Evolutionary conservation across 1,284 basidiomycete genomes (phyloP), one percentile per base, ranked within the genome.

Genomic region (Ceratobasidium sp.): DNA sequence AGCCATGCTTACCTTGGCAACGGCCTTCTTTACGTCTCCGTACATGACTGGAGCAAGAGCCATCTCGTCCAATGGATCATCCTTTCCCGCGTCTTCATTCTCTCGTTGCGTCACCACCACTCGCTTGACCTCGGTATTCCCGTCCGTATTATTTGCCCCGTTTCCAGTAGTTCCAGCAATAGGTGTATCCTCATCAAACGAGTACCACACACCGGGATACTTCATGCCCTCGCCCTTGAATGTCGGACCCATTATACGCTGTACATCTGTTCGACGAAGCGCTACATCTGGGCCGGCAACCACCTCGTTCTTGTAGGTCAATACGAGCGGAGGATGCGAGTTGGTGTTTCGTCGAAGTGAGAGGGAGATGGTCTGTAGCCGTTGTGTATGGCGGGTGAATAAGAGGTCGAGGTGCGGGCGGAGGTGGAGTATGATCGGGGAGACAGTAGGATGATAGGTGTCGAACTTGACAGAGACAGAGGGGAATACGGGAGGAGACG

Each of bases 401-500:
- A 93, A 83, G 21, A 94, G 85, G 78, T 92, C 90, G 55, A 95
- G 82, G 76, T 93, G 88, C 0, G 91, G 91, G 34, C 89, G 88
- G 30, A 94, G 81, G 76, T 93, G 91, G 0, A 96, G 82, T 72
- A 94, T 86, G 14, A 94, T 84, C 1, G 92, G 91, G 0, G 91
- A 90, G 52, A 76, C 78, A 2, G 84, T 87, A 3, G 89, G 85
- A n/a, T 88, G 84, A 58, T 87, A 81, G 10, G 88, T 85, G 78
- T 96, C 92, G 79, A 90, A 95, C 79, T 93, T 92, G 76, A 96
- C 83, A 75, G 94, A 92, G 53, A 94, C 86, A 77, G 92, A 90
- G 46, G 92, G 93, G 75, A 92, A 94, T 1, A 76, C 77, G 75
- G 80, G 80, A n/a, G 79, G 73, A 3, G 78, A 77, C 16, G 74